phyloP scores from a whole-genome alignment of 2,329 filamentous ascomycete genomes.

The Coniochaeta hoffmannii region DNA sequence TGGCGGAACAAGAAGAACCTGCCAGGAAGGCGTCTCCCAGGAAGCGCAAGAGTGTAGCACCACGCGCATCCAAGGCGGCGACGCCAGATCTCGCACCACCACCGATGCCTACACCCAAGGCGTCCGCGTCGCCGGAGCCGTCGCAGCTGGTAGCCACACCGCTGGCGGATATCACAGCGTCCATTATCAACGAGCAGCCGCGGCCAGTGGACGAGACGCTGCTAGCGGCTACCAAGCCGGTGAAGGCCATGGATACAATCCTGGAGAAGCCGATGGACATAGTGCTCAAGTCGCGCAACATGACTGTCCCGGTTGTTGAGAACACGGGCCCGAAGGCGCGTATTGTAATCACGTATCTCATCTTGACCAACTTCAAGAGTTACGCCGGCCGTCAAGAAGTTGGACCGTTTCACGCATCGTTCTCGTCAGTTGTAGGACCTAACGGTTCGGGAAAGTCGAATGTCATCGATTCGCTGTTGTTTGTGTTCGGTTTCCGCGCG shows the following conservation, averaged over 20 bases:
- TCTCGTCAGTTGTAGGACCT: constrained; percentile 94
- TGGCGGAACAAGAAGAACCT: constrained; percentile 22
- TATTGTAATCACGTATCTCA: constrained; percentile 86
- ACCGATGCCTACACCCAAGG: constrained; percentile 34
- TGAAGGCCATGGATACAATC: constrained; percentile 69
- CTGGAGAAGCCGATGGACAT: constrained; percentile 92
- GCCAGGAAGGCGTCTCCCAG: constrained; percentile 43
- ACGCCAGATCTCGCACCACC: constrained; percentile 28
- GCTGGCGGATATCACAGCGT: constrained; percentile 65
- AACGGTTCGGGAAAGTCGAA: constrained; percentile 99
- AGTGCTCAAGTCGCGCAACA: constrained; percentile 74
- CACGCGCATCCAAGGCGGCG: constrained; percentile 30
- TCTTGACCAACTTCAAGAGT: constrained; percentile 97
- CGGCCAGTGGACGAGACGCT: constrained; percentile 35
- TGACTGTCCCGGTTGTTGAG: constrained; percentile 61
- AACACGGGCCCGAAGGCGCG: constrained; percentile 72
- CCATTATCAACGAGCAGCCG: constrained; percentile 55
- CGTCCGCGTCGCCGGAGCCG: constrained; percentile 48
- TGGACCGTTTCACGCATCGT: constrained; percentile 92
- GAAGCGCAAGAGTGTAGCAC: constrained; percentile 58
- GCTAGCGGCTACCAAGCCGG: constrained; percentile 54
- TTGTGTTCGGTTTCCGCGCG: constrained; percentile 97
- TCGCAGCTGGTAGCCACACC: constrained; percentile 45
- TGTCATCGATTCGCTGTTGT: constrained; percentile 94
- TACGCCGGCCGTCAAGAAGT: constrained; percentile 94